Base-by-base conservation (phyloP, 2,329 filamentous ascomycete genomes). In the Hypoxylon sp. region DNA sequence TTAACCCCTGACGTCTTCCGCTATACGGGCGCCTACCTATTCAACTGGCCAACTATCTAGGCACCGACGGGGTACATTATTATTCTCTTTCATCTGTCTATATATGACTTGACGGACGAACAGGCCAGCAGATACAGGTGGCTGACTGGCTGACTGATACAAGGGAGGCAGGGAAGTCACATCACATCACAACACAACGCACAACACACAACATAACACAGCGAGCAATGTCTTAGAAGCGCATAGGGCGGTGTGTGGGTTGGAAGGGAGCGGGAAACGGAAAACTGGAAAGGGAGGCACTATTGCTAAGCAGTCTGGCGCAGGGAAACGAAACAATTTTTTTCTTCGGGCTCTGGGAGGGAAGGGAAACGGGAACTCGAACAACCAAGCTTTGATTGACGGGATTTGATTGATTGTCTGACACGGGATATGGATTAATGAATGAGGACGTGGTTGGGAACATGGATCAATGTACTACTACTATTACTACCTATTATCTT, bases 341-440 rank as follows among this genome's bases (percentile, higher is more conserved):
- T 8, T 50, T n/a, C 3, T 40, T 59, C 10, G 40, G 27, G 25
- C 17, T 51, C 31, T 60, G 30, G 57, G 57, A 40, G 13, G 25
- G 30, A 27, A 27, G 25, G n/a, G 22, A 61, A 33, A 61, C 48
- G 35, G 57, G 57, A 3, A 44, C 40, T 44, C 7, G 40, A 44
- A 53, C 57, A 44, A 53, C 57, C 53, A 42, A 35, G 48, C 50
- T 31, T 56, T 3, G 57, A 40, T 20, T 53, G 35, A 60, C 33
- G 40, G 17, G 11, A 27, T 27, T 49, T 56, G 57, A 48, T 20
- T 57, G 35, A 59, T 55, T 40, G 44, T 40, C 58, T 63, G 37
- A 44, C 27, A 60, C 17, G 61, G 57, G 42, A 46, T 65, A 68
- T 27, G 61, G 66, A 65, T 65, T 61, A 65, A 68, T 62, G 66